Base-by-base conservation (phyloP, 805 yeast genomes). In the Saturnispora diversa region DNA sequence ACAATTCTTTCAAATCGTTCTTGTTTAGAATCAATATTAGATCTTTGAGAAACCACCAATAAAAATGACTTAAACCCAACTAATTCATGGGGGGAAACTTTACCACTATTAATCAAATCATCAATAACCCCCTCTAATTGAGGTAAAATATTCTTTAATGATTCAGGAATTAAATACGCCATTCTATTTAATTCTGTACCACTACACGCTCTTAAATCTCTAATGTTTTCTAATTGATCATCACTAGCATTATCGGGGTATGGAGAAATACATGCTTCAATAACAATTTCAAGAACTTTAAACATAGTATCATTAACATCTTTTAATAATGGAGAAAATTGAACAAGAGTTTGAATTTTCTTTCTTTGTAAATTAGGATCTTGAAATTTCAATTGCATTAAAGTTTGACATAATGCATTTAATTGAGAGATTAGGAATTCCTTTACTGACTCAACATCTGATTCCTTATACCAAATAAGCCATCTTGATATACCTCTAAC, bases 181-280 rank as follows among this genome's bases (percentile, higher is more conserved):
- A 92, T 72, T 54, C 98, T 68, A 59, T 92, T 90, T 43, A 92
- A 69, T 60, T 92, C 99, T 0, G 95, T 86, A 31, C 97, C 98
- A 59, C 96, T 84, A 38, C 87, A 80, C 2, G 92, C 82, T 51
- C 97, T 72, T 50, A 94, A 66, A 54, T 92, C 97, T 44, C 94
- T 74, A 31, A 92, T 77, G 7, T 82, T 65, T 47, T 87, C 95
- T 23, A 83, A 70, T 37, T 76, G 80, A 29, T 85, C 94, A 50
- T 82, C 90, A 7, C 44, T 41, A 2, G 61, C 56, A 36, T 58
- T 52, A 11, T 66, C 70, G 1, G 95, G 94, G 50, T 80, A 81
- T 34, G 83, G 90, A 56, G 75, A 75, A 0, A 97, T 90, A 39
- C 86, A 81, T 2, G 94, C 84, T 2, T 86, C 79, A 44, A 81